Base-by-base conservation (phyloP, 352 stramenopile genomes). In the Elongisporangium undulatum region DNA sequence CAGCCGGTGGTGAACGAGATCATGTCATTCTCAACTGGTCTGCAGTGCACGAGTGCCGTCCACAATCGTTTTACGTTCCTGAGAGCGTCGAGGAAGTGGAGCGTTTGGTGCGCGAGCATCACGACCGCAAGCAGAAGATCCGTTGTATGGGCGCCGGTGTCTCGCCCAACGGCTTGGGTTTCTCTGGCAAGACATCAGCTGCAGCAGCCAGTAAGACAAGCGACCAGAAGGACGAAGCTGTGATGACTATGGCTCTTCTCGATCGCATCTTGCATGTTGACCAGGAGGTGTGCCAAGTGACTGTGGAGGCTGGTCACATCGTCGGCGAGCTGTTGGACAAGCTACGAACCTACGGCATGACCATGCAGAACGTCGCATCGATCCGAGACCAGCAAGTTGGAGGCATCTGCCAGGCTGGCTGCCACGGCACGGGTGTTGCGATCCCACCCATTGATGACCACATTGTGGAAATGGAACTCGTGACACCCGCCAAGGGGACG, bases 311-410 rank as follows among this genome's bases (percentile, higher is more conserved):
- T 2, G 83, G 83, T 5, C 73, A 86, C 57, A 82, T 92, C 45
- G 82, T 94, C 49, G 85, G 82, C 15, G 73, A 92, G 45, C 61
- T 94, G 55, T 78, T 94, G 55, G 78, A 88, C 59, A 85, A 90
- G 59, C 66, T 93, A 17, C 79, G 83, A 8, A 67, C 58, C 19
- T 72, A 98, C 65, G 86, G 89, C 49, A 74, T 99, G 59, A 99
- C 97, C 23, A 94, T 99, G 68, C 90, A 98, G 53, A 99, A 99
- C 62, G 90, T 99, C n/a, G 97, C 97, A 23, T 98, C 92, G 4
- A 99, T 99, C 71, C 95, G 93, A 38, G 94, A 99, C 70, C 97
- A 99, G 67, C 96, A 99, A 64, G 89, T 99, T 38, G 97, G 95
- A 29, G 97, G 97, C 2, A 99, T 99, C 64, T 92, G 94, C 17